phyloP scores from a whole-genome alignment of 2,329 filamentous ascomycete species.

The Xylariaceae sp. region DNA sequence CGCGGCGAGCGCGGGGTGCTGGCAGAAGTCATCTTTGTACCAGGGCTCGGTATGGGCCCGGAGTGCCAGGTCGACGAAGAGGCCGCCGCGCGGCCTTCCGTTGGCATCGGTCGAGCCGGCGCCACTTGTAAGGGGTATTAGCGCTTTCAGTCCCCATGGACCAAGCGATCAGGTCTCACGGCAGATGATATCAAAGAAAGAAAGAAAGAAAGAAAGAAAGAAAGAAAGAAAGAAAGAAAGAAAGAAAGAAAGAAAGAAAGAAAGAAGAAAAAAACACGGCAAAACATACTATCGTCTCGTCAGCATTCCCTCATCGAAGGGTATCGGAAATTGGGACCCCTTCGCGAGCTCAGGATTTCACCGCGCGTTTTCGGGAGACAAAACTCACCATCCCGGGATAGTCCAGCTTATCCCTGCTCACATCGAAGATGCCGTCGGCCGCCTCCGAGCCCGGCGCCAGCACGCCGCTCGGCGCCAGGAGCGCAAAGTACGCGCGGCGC shows the following conservation, averaged over 20 bases:
- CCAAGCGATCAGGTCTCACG: too few relatives aligned
- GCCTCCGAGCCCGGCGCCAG: constrained; percentile 32
- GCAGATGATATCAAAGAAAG: too few relatives aligned
- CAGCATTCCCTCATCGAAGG: too few relatives aligned
- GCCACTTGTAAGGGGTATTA: too few relatives aligned
- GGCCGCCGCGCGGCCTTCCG: constrained; percentile 18
- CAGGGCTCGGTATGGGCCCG: constrained; percentile 48
- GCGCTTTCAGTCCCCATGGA: too few relatives aligned
- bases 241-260: too few relatives aligned
- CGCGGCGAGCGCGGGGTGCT: constrained; percentile 43
- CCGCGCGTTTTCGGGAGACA: too few relatives aligned
- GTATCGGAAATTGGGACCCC: too few relatives aligned
- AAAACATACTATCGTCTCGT: neutral
- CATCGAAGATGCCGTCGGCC: constrained; percentile 37
- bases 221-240: too few relatives aligned
- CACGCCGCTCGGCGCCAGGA: constrained; percentile 33
- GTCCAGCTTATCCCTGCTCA: constrained; percentile 25
- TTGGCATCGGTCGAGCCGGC: constrained; percentile 27
- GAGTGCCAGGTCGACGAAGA: constrained; percentile 43
- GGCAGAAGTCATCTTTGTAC: constrained; percentile 51
- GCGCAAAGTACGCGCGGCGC: constrained; percentile 35
- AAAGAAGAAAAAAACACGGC: too few relatives aligned
- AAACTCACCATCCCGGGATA: constrained; percentile 31
- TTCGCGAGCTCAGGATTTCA: too few relatives aligned
- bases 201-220: too few relatives aligned